Conservation (phyloP, 345 rosid species). For the Euphorbia lathyris region DNA sequence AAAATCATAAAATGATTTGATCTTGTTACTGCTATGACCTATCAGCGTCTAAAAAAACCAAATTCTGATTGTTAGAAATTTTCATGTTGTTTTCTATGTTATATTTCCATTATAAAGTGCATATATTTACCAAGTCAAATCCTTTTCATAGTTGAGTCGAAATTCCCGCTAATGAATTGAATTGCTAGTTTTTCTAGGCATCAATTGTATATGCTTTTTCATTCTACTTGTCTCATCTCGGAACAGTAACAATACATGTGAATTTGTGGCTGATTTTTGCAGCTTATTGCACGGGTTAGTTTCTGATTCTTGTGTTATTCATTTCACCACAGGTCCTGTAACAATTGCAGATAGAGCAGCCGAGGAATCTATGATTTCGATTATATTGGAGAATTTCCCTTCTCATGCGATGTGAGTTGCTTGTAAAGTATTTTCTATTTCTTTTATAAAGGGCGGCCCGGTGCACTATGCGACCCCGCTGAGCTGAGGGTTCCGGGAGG, state of each 20-base stretch:
- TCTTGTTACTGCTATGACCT: not conserved
- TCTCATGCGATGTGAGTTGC: constrained; percentile 82
- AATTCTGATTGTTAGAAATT: not conserved
- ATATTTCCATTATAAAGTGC: not conserved
- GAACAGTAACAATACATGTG: not conserved
- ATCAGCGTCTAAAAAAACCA: not conserved
- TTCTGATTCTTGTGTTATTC: not conserved
- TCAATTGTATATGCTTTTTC: not conserved
- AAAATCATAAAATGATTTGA: not conserved
- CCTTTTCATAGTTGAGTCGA: not conserved
- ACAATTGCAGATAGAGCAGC: constrained; percentile 92
- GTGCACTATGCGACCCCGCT: too few relatives aligned
- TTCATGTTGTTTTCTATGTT: not conserved
- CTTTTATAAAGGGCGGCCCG: too few relatives aligned
- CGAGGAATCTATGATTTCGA: constrained; percentile 83
- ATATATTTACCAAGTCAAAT: not conserved
- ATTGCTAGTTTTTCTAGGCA: not conserved
- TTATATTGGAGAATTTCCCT: constrained; percentile 69
- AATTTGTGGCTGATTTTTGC: not conserved
- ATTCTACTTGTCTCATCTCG: not conserved
- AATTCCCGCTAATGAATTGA: not conserved
- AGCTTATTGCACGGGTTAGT: not conserved
- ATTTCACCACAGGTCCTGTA: constrained; percentile 65
- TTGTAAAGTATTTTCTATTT: too few relatives aligned
- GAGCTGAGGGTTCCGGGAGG: too few relatives aligned